These are phyloP conservation scores for Blastobotrys niveus DNA, from an alignment of 1,139 yeast genomes.

Conservation along the genomic window DNA sequence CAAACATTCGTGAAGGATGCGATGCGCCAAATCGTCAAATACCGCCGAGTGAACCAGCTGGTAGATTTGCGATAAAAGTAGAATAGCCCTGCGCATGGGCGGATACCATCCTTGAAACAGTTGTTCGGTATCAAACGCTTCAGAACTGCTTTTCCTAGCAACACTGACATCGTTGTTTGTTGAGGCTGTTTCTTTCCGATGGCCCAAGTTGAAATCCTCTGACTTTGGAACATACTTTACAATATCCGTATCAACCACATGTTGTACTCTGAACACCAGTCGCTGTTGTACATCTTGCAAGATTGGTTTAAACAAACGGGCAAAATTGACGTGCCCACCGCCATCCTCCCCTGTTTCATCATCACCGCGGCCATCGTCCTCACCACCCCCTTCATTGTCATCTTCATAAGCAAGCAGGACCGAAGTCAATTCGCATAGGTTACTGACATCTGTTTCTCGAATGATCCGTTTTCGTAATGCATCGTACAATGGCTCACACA, in stretches of 20 bases:
- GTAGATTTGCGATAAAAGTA: constrained; percentile 69
- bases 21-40: constrained; percentile 86
- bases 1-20: constrained; percentile 75
- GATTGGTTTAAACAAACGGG: constrained; percentile 62
- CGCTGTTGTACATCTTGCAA: constrained; percentile 74
- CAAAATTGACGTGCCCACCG: constrained; percentile 38
- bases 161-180: constrained; percentile 1
- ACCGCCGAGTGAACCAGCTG: constrained; percentile 68
- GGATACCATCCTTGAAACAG: constrained; percentile 56
- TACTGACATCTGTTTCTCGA: constrained; percentile 59
- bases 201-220: constrained; percentile 56
- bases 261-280: constrained; percentile 70
- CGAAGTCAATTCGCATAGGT: constrained; percentile 70
- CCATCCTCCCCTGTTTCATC: constrained; percentile 20
- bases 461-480: constrained; percentile 57
- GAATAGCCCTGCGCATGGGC: constrained; percentile 67
- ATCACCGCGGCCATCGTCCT: constrained; percentile 25
- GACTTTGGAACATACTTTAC: constrained; percentile 60
- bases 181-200: constrained; percentile 34
- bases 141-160: constrained; percentile 1
- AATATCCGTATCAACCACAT: constrained; percentile 62
- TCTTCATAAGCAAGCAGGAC: constrained; percentile 67
- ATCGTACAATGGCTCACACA: constrained; percentile 76
- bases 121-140: constrained; percentile 27
- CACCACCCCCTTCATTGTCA: constrained; percentile 32